Base-by-base conservation (phyloP, 1,284 basidiomycete species). In the Pulveroboletus sp. region DNA sequence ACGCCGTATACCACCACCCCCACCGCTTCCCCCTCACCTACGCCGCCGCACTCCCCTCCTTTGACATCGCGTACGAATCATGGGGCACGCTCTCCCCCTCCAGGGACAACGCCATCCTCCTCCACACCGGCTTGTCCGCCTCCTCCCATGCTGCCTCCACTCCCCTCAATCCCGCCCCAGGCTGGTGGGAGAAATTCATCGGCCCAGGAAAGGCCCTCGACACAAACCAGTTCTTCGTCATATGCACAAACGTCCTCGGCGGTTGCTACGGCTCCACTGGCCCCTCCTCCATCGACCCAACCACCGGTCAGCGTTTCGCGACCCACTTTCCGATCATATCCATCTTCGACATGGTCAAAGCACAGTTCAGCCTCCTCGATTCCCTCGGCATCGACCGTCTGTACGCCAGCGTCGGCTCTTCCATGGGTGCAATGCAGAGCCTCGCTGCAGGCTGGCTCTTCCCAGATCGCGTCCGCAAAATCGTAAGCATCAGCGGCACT, bases 181-280 rank as follows among this genome's bases (percentile, higher is more conserved):
- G 97, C 7, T 99, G 96, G 97, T 99, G 96, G 96, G 92, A 99
- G 75, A 91, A 91, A 65, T 99, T 98, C 75, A 94, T 99, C 59
- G 96, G 97, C 0, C 95, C 96, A 2, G 94, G 94, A 57, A 92
- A 90, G 68, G 86, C 95, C 4, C 81, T 99, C 35, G 97, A 99
- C 77, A 98, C 96, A 5, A 81, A 95, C 70, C 84, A 87, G 51
- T 98, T 91, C 78, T 98, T 92, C 75, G 80, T 99, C 69, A 87
- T 99, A 47, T 99, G 96, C 77, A 95, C 95, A 15, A 99, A 99
- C 73, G 96, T 97, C 54, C 82, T 99, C 31, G 96, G 96, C 5
- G 96, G 97, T 0, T 99, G 96, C 77, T 99, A 98, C 69, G 96
- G 96, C 26, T 92, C 92, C 5, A 98, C 97, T 0, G 96, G 97